A percentile compares a stretch with the other conserved stretches of the same genome.
Conservation (phyloP, 148 eudicot genomes). For the Suaeda aralocaspica region DNA sequence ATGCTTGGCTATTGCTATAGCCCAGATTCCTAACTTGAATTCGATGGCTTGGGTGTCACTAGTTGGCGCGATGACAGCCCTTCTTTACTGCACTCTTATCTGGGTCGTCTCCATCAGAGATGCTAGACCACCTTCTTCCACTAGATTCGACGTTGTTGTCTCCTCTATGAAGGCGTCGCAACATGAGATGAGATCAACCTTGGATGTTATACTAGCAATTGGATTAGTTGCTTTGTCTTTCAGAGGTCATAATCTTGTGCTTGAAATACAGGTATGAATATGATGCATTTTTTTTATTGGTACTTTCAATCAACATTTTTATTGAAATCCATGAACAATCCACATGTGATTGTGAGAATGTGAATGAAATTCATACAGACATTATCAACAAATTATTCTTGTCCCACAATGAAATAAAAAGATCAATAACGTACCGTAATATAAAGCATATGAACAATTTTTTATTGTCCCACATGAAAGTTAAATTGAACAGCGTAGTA, state of each 20-base stretch:
- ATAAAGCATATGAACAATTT: too few relatives aligned
- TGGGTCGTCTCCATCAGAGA: constrained; percentile 36
- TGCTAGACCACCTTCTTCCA: constrained; percentile 5
- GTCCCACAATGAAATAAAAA: too few relatives aligned
- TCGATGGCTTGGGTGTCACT: constrained; percentile 45
- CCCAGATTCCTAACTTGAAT: constrained; percentile 58
- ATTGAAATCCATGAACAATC: too few relatives aligned
- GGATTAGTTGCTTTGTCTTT: constrained; percentile 53
- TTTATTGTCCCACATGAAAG: too few relatives aligned
- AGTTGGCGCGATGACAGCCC: constrained; percentile 42
- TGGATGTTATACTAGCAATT: constrained; percentile 32
- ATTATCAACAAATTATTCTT: too few relatives aligned
- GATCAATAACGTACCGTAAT: too few relatives aligned
- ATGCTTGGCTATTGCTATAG: constrained; percentile 36
- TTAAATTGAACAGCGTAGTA: too few relatives aligned
- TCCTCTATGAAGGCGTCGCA: neutral
- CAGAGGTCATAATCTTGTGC: constrained; percentile 73
- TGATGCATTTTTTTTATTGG: neutral
- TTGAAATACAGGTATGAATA: constrained; percentile 59
- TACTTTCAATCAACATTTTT: too few relatives aligned
- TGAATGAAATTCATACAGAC: too few relatives aligned
- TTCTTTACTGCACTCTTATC: constrained; percentile 36
- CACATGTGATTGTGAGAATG: too few relatives aligned
- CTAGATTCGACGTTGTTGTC: neutral
- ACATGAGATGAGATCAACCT: neutral